Evolutionary conservation across 306 rosid genomes (phyloP).

Genomic region (Echinosophora koreensis): DNA sequence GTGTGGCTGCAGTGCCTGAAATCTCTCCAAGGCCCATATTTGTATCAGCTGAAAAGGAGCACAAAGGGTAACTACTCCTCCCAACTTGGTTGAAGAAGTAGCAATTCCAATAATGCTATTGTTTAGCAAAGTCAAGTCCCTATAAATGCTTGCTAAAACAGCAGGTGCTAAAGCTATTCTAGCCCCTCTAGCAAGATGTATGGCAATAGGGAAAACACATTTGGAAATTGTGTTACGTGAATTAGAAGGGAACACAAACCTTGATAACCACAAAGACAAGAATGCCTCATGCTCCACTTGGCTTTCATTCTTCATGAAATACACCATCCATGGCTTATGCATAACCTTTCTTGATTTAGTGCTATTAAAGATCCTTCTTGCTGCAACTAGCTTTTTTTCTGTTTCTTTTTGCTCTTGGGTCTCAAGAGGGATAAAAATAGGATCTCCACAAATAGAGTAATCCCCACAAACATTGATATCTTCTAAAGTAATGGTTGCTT

Average conservation of each 20-base stretch:
- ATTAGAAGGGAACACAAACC: conserved; percentile 56
- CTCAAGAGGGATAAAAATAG: conserved; percentile 36
- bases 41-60: conserved; percentile 62
- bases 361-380: conserved; percentile 3
- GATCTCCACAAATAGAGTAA: conserved; percentile 52
- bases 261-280: conserved; percentile 57
- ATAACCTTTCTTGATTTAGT: conserved; percentile 30
- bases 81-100: background rate
- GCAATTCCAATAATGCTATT: background rate
- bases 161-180: conserved; percentile 66
- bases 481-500: conserved; percentile 64
- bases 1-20: conserved; percentile 37
- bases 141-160: conserved; percentile 59
- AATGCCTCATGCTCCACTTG: conserved; percentile 62
- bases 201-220: conserved; percentile 54
- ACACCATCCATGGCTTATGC: conserved; percentile 51
- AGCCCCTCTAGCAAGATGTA: conserved; percentile 58
- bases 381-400: conserved; percentile 18
- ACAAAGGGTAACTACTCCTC: background rate
- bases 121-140: conserved; percentile 45
- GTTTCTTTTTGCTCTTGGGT: conserved; percentile 19
- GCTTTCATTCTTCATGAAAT: conserved; percentile 52
- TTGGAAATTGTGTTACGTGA: background rate
- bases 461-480: conserved; percentile 59
- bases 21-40: conserved; percentile 70